Evolutionary conservation across 2,329 filamentous ascomycete species (phyloP), one percentile per base, ranked within the genome.

Genomic region (Fusarium buharicum): DNA sequence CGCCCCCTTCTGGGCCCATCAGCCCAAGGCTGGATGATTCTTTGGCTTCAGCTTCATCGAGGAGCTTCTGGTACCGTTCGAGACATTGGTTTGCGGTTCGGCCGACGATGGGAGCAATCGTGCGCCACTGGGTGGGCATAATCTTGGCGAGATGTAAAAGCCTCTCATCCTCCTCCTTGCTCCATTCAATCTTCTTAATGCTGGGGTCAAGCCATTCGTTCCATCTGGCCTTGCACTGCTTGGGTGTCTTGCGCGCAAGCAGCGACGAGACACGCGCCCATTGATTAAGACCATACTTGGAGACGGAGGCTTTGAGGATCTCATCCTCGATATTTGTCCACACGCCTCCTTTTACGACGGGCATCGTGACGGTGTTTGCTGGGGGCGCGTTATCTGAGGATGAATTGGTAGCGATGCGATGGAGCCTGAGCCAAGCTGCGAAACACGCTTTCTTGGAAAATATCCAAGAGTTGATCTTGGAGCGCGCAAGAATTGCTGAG

Each of bases 171-270:
- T 99, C 95, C 78, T 99, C 95, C 73, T 95, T 91, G 75, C 92
- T 97, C 94, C 95, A 99, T 80, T 99, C 95, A 70, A 96, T 95
- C 83, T 99, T 99, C 73, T 94, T 91, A 81, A 99, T 98, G 74
- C 91, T 92, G 17, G 95, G 95, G 74, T 99, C 95, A 67, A 99
- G 86, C 94, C 95, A 99, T 84, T 99, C 94, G 75, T 90, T 88
- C 95, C 95, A 99, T 80, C 95, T 86, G 59, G 95, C 94, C 81
- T 99, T 99, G 87, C 95, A 99, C 81, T 99, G 95, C 81, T 99
- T 99, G 47, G 95, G 89, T 28, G 95, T 98, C 79, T 99, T 99
- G 73, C 96, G 92, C 75, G 94, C 94, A 67, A 99, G 89, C 66
- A 99, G 86, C 55, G 95, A 98, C 52, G 95, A 97, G 64, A 98